These are phyloP conservation scores for Camellia granthamiana DNA, from an alignment of 148 eudicot species.

Conservation along the genomic window DNA sequence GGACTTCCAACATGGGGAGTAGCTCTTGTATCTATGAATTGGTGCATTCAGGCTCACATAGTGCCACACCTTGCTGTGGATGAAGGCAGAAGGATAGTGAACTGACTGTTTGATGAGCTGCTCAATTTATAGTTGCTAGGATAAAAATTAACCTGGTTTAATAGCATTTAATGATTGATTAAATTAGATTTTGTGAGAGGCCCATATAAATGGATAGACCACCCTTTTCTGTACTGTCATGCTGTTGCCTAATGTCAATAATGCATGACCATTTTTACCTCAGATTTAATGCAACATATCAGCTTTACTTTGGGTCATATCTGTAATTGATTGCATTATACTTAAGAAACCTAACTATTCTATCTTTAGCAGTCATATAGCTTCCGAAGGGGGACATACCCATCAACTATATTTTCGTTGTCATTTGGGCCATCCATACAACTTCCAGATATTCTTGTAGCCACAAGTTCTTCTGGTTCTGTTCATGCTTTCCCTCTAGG, in stretches of 20 bases:
- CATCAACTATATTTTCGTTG: constrained; percentile 80
- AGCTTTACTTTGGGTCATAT: not conserved
- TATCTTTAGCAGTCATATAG: constrained; percentile 66
- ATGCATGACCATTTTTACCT: constrained; percentile 2
- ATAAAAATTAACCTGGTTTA: not conserved
- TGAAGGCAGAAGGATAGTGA: constrained; percentile 9
- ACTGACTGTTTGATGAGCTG: not conserved
- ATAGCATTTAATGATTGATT: not conserved
- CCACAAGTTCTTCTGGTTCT: constrained; percentile 93
- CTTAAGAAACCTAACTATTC: constrained; percentile 23
- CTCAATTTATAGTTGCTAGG: not conserved
- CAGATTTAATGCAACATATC: not conserved
- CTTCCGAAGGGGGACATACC: constrained; percentile 89
- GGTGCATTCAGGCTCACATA: constrained; percentile 2
- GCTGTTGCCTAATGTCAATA: not conserved
- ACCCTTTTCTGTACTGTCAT: not conserved
- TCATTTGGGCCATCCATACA: constrained; percentile 76
- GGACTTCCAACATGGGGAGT: not conserved
- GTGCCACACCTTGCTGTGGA: constrained; percentile 4
- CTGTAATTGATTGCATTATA: not conserved
- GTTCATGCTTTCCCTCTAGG: constrained; percentile 77
- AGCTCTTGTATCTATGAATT: not conserved
- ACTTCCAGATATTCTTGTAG: constrained; percentile 75
- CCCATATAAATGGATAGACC: not conserved
- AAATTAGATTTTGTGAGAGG: not conserved